phyloP scores from a whole-genome alignment of 2,329 filamentous ascomycete species.

The Aspergillus sp. region DNA sequence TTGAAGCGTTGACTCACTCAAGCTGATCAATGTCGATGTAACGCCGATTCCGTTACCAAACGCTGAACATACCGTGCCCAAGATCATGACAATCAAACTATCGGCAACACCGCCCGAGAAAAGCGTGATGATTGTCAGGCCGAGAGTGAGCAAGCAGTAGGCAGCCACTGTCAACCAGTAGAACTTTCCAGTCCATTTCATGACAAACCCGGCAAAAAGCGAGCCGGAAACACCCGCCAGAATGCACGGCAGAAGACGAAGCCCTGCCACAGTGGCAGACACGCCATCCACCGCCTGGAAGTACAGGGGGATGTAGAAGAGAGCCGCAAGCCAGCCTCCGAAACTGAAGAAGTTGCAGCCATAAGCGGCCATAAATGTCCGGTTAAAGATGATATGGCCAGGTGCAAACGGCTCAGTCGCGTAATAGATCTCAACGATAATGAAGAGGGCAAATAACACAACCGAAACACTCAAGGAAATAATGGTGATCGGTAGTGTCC shows the following conservation, averaged over 20 bases:
- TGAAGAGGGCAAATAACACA: conserved; percentile 64
- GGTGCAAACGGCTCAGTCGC: conserved; percentile 73
- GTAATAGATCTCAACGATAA: conserved; percentile 66
- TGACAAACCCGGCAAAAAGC: conserved; percentile 63
- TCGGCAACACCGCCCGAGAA: conserved; percentile 55
- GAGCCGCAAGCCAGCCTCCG: conserved; percentile 56
- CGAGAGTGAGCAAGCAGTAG: conserved; percentile 55
- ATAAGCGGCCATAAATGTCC: conserved; percentile 65
- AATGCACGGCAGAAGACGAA: conserved; percentile 67
- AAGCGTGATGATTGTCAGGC: conserved; percentile 56
- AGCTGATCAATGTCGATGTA: conserved; percentile 68
- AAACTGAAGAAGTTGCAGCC: conserved; percentile 71
- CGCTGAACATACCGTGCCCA: conserved; percentile 56
- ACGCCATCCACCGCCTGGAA: conserved; percentile 70
- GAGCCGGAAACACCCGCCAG: conserved; percentile 62
- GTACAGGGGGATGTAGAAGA: conserved; percentile 76
- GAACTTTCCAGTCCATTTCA: conserved; percentile 69
- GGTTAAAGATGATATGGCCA: conserved; percentile 68
- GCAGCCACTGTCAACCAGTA: conserved; percentile 65
- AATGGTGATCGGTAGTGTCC: conserved; percentile 60
- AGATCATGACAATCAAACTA: conserved; percentile 53
- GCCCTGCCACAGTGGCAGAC: conserved; percentile 62
- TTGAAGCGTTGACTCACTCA: conserved; percentile 48
- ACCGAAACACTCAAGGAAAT: conserved; percentile 56
- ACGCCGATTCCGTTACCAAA: conserved; percentile 62